Percentiles rank a stretch among this genome's conserved stretches.
Conservation (phyloP, 2,329 filamentous ascomycete genomes). For the Hypoxylon sp. region DNA sequence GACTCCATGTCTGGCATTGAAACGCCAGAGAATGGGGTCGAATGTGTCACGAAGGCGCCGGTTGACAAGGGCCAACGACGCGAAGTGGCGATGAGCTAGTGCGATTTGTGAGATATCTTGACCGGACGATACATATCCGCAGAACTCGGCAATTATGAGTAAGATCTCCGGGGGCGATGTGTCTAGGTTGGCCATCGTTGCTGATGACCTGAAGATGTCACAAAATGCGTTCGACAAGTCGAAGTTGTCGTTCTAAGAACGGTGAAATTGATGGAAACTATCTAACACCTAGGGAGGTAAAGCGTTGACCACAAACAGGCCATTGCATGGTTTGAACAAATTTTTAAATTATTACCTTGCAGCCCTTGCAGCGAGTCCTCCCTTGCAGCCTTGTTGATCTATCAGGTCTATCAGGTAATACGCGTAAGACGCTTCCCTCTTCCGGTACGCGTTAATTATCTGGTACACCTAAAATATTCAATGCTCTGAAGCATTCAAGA, state of each 20-base stretch:
- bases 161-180: constrained; percentile 18
- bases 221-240: neutral
- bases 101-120: too few species aligned
- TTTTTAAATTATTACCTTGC: neutral
- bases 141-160: neutral
- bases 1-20: neutral
- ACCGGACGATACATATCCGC: neutral
- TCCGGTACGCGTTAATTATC: too few species aligned
- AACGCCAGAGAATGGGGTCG: constrained; percentile 23
- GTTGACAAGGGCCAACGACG: constrained; percentile 20
- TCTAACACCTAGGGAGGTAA: neutral
- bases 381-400: too few species aligned
- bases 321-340: constrained; percentile 4
- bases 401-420: too few species aligned
- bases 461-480: too few species aligned
- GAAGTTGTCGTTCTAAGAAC: neutral
- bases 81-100: constrained; percentile 2
- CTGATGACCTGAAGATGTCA: neutral
- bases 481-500: neutral
- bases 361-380: too few species aligned
- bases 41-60: constrained; percentile 18
- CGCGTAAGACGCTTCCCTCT: too few species aligned
- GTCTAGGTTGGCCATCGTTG: constrained; percentile 17
- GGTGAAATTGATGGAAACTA: neutral
- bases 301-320: constrained; percentile 8